Conservation (phyloP, 306 rosid genomes). For the Acacia crassicarpa region DNA sequence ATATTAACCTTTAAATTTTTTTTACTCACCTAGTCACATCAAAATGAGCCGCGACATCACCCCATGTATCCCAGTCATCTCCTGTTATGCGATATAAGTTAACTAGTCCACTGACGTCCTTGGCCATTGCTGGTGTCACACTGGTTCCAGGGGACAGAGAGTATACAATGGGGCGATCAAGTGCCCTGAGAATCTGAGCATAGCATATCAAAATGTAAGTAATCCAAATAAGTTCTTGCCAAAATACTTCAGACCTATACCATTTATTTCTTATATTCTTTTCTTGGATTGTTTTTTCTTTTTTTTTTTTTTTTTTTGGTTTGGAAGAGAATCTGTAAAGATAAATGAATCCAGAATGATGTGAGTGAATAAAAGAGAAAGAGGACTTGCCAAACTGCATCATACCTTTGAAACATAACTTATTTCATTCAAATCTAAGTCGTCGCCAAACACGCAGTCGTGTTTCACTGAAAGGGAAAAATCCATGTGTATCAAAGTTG, state of each 20-base stretch:
- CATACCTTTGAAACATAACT: constrained; percentile 73
- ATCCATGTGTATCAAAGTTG: constrained; percentile 36
- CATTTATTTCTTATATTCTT: not conserved
- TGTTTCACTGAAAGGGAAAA: constrained; percentile 71
- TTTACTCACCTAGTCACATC: constrained; percentile 66
- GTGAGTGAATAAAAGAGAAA: not conserved
- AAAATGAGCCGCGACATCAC: constrained; percentile 72
- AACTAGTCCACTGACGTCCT: constrained; percentile 65
- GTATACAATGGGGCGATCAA: constrained; percentile 68
- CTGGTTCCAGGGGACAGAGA: constrained; percentile 96
- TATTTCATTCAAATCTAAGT: constrained; percentile 84
- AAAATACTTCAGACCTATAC: not conserved
- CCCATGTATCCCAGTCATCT: constrained; percentile 97
- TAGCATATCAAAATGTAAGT: constrained; percentile 26
- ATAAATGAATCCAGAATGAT: not conserved
- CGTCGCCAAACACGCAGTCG: constrained; percentile 95
- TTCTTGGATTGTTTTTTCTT: not conserved
- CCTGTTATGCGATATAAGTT: constrained; percentile 92
- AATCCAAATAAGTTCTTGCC: not conserved
- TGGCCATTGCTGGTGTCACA: constrained; percentile 79
- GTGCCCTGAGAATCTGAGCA: constrained; percentile 67
- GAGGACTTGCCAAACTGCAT: constrained; percentile 6
- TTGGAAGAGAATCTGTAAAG: not conserved
- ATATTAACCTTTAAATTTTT: constrained; percentile 12
- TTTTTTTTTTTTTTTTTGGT: not conserved